These are phyloP conservation scores for Aspergillus sp. DNA, from an alignment of 2,329 filamentous ascomycete genomes.

Conservation along the genomic window DNA sequence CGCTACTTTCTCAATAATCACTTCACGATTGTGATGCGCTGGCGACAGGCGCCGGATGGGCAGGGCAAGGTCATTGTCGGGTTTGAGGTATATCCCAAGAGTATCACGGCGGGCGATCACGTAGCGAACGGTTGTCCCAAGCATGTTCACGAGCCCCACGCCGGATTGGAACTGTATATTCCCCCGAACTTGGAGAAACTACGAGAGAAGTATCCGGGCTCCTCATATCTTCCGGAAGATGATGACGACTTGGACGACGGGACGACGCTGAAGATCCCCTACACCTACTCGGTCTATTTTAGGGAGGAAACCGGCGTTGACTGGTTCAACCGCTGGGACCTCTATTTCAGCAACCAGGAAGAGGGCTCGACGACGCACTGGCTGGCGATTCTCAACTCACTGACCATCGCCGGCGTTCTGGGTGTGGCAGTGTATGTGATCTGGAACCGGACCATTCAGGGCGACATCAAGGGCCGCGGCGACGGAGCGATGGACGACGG, in stretches of 20 bases:
- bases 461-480: conserved; percentile 68
- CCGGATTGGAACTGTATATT: conserved; percentile 62
- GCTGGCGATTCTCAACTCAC: conserved; percentile 78
- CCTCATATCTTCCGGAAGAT: conserved; percentile 51
- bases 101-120: conserved; percentile 57
- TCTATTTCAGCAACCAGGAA: conserved; percentile 83
- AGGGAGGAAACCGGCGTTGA: conserved; percentile 71
- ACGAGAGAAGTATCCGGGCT: conserved; percentile 49
- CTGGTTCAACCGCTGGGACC: conserved; percentile 77
- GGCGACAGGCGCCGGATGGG: conserved; percentile 61
- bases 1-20: conserved; percentile 80
- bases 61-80: conserved; percentile 69
- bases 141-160: conserved; percentile 54
- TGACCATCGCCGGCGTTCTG: conserved; percentile 72
- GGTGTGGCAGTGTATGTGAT: conserved; percentile 76
- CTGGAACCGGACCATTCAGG: conserved; percentile 65
- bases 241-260: conserved; percentile 54
- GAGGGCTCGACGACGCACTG: conserved; percentile 76
- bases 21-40: conserved; percentile 73
- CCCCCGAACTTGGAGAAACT: conserved; percentile 53
- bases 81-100: conserved; percentile 86
- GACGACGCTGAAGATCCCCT: conserved; percentile 64
- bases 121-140: conserved; percentile 59
- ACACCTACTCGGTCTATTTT: conserved; percentile 86
- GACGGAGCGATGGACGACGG: conserved; percentile 60